These are phyloP conservation scores for Alternaria consortialis DNA, from an alignment of 2,329 filamentous ascomycete genomes.

Conservation along the genomic window DNA sequence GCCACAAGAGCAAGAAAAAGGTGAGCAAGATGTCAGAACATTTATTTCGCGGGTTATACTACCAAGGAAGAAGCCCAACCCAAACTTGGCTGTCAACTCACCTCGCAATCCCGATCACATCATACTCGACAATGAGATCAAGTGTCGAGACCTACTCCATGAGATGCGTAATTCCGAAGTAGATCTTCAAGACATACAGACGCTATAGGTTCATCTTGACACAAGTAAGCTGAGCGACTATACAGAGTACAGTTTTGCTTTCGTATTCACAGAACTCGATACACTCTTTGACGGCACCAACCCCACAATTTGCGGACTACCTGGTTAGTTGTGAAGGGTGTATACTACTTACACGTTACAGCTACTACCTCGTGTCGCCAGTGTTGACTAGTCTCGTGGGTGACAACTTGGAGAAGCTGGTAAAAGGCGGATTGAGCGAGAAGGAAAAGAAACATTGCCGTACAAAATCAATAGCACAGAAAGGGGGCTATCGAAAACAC, in stretches of 20 bases:
- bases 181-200: background rate
- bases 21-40: background rate
- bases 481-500: slow-evolving; percentile 21
- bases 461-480: slow-evolving; percentile 22
- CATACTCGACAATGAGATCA: background rate
- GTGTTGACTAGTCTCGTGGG: background rate
- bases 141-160: background rate
- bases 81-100: background rate
- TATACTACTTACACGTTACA: background rate
- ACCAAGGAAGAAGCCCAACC: background rate
- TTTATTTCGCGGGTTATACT: background rate
- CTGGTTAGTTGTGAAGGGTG: background rate
- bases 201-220: background rate
- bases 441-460: slow-evolving; percentile 12
- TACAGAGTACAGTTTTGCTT: background rate
- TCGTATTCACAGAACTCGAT: background rate
- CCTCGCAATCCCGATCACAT: background rate
- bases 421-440: background rate
- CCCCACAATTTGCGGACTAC: background rate
- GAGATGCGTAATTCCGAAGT: too few relatives aligned
- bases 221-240: background rate
- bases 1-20: background rate
- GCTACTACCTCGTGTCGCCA: slow-evolving; percentile 2
- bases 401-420: background rate
- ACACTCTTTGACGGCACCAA: background rate